Percentiles rank a stretch among this genome's conserved stretches.
Evolutionary conservation across 441 rosid species (phyloP).

Genomic region (Flueggea neowawraea): DNA sequence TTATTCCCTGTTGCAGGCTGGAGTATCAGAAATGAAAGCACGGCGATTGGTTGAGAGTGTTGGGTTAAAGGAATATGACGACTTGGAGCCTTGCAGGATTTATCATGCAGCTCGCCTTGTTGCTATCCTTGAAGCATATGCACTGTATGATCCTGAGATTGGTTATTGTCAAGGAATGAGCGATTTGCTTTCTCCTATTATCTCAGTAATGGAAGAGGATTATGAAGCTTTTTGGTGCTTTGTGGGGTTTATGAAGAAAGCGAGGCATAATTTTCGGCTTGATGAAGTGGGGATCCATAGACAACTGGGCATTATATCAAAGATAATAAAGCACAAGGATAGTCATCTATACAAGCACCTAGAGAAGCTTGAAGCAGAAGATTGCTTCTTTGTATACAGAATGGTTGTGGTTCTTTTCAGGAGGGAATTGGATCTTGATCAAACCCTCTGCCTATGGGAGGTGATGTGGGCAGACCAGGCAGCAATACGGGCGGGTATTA

Average conservation of each 20-base stretch:
- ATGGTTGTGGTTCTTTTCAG: slow-evolving; percentile 95
- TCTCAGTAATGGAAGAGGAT: slow-evolving; percentile 63
- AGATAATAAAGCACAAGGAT: slow-evolving; percentile 80
- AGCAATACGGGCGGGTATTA: slow-evolving; percentile 73
- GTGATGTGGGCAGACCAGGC: slow-evolving; percentile 99
- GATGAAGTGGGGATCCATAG: slow-evolving; percentile 89
- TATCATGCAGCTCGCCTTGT: slow-evolving; percentile 89
- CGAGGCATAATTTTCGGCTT: slow-evolving; percentile 84
- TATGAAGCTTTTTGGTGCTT: slow-evolving; percentile 91
- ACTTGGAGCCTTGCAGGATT: slow-evolving; percentile 76
- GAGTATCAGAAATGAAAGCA: slow-evolving; percentile 57
- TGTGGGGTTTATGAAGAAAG: slow-evolving; percentile 86
- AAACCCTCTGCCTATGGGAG: slow-evolving; percentile 91
- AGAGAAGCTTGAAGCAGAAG: slow-evolving; percentile 86
- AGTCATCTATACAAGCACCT: slow-evolving; percentile 68
- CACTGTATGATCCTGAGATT: slow-evolving; percentile 80
- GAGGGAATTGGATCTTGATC: slow-evolving; percentile 77
- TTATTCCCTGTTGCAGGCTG: slow-evolving; percentile 64
- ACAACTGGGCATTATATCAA: slow-evolving; percentile 71
- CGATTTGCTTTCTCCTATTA: slow-evolving; percentile 78
- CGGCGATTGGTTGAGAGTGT: slow-evolving; percentile 54
- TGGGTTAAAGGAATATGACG: slow-evolving; percentile 71
- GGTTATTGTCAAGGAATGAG: slow-evolving; percentile 99
- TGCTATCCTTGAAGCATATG: slow-evolving; percentile 85
- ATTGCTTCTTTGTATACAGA: slow-evolving; percentile 88